A percentile compares a stretch with the other conserved stretches of the same genome.
phyloP scores from a whole-genome alignment of 371 early-diverging fungal species.

The Nematocida major region DNA sequence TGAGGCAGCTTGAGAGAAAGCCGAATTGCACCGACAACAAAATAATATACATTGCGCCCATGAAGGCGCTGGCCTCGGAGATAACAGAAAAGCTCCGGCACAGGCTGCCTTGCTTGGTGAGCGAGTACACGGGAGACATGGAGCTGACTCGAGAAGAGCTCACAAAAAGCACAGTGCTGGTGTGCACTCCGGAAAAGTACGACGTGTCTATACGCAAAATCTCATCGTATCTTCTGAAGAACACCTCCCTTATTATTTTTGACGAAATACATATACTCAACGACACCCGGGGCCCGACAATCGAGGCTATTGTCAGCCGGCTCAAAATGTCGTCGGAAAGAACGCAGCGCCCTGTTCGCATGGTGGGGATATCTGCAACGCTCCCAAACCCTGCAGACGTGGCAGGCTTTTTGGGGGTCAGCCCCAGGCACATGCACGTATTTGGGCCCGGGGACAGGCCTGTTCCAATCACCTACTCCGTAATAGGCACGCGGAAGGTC shows the following conservation, averaged over 20 bases:
- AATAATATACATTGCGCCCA: constrained; percentile 96
- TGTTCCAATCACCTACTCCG: constrained; percentile 67
- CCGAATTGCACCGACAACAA: constrained; percentile 65
- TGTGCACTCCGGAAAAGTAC: constrained; percentile 99
- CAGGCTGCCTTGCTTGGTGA: constrained; percentile 73
- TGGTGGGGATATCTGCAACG: constrained; percentile 95
- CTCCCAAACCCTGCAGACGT: constrained; percentile 94
- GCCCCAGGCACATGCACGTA: constrained; percentile 74
- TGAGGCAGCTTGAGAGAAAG: constrained; percentile 58
- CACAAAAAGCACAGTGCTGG: constrained; percentile 83
- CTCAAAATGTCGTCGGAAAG: constrained; percentile 76
- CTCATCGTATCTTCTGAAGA: constrained; percentile 44
- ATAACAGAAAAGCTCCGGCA: constrained; percentile 79
- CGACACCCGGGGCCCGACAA: constrained; percentile 92
- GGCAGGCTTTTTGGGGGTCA: constrained; percentile 82
- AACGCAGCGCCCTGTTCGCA: constrained; percentile 67
- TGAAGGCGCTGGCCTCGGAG: constrained; percentile 97
- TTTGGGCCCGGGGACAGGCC: constrained; percentile 82
- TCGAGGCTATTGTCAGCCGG: constrained; percentile 88
- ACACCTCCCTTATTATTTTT: constrained; percentile 83
- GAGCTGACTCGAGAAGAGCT: constrained; percentile 85
- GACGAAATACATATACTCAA: constrained; percentile 98
- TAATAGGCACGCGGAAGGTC: constrained; percentile 66
- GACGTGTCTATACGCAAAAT: constrained; percentile 93
- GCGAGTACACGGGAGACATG: constrained; percentile 93